Evolutionary conservation across 2,329 filamentous ascomycete species (phyloP).

Genomic region (Ascochyta koolunga): DNA sequence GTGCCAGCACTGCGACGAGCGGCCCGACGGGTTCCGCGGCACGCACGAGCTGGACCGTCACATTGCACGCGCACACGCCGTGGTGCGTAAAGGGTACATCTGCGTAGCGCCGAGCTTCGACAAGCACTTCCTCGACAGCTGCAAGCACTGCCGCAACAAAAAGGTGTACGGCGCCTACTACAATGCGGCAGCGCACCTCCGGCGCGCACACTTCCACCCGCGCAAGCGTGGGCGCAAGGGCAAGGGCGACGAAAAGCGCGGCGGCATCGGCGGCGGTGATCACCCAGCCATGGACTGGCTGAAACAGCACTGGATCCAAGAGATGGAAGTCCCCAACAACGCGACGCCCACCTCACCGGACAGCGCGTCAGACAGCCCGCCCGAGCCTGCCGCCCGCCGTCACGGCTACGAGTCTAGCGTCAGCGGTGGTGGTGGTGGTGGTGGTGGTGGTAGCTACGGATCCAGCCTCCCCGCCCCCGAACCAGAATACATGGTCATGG

Average conservation of each 20-base stretch:
- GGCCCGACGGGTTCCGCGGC: constrained; percentile 80
- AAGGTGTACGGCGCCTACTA: constrained; percentile 93
- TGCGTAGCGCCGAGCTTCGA: constrained; percentile 65
- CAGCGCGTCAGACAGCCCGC: constrained; percentile 30
- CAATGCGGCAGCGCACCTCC: constrained; percentile 89
- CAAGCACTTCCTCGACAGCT: constrained; percentile 73
- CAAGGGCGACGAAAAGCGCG: constrained; percentile 64
- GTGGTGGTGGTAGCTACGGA: too few relatives aligned
- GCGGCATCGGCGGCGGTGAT: constrained; percentile 67
- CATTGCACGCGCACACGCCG: constrained; percentile 69
- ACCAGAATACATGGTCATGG: neutral
- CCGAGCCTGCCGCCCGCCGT: neutral
- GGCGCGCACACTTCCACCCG: constrained; percentile 85
- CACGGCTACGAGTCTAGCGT: too few relatives aligned
- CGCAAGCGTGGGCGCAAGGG: constrained; percentile 63
- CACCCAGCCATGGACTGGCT: constrained; percentile 65
- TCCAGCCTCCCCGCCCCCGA: too few relatives aligned
- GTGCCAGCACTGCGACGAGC: constrained; percentile 72
- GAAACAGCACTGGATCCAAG: constrained; percentile 64
- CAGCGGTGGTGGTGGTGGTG: too few relatives aligned
- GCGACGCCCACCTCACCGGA: constrained; percentile 24
- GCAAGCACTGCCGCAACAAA: constrained; percentile 77
- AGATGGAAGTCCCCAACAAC: constrained; percentile 56
- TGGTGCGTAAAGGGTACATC: constrained; percentile 65
- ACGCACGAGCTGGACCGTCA: constrained; percentile 72